Evolutionary conservation across 2,329 filamentous ascomycete genomes (phyloP).

Genomic region (Monilinia aucupariae): DNA sequence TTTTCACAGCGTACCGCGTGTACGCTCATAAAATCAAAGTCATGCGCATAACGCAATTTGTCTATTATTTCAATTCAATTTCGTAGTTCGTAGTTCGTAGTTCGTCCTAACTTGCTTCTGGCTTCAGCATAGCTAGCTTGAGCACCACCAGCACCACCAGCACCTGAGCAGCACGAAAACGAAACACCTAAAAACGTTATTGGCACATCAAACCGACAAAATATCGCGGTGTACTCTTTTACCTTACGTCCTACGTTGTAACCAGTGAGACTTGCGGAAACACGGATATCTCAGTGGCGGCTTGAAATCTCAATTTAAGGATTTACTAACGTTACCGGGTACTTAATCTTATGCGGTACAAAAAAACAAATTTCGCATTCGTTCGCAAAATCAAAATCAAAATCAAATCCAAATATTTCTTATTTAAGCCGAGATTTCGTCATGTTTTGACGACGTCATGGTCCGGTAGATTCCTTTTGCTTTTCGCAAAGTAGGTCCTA

Average conservation of each 20-base stretch:
- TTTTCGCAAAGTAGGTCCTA: not conserved
- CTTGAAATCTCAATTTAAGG: not conserved
- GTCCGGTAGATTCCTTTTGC: not conserved
- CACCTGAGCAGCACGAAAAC: constrained; percentile 1
- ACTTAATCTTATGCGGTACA: not conserved
- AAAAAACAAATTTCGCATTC: not conserved
- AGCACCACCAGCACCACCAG: not conserved
- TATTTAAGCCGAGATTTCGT: not conserved
- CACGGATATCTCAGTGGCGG: not conserved
- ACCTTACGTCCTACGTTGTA: constrained; percentile 1
- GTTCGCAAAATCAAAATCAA: not conserved
- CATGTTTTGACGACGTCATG: not conserved
- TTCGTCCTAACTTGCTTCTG: too few species aligned
- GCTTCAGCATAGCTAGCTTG: too few species aligned
- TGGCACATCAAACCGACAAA: not conserved
- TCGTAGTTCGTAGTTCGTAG: too few species aligned
- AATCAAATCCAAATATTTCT: not conserved
- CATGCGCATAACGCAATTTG: constrained; percentile 10
- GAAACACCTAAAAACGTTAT: not conserved
- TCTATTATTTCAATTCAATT: not conserved
- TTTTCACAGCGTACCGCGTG: not conserved
- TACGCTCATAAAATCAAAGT: constrained; percentile 7
- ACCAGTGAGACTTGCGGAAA: not conserved
- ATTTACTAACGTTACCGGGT: not conserved
- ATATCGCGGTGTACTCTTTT: not conserved